Evolutionary conservation across 495 filamentous ascomycete species (phyloP).

Genomic region (Tetracladium marchalianum): DNA sequence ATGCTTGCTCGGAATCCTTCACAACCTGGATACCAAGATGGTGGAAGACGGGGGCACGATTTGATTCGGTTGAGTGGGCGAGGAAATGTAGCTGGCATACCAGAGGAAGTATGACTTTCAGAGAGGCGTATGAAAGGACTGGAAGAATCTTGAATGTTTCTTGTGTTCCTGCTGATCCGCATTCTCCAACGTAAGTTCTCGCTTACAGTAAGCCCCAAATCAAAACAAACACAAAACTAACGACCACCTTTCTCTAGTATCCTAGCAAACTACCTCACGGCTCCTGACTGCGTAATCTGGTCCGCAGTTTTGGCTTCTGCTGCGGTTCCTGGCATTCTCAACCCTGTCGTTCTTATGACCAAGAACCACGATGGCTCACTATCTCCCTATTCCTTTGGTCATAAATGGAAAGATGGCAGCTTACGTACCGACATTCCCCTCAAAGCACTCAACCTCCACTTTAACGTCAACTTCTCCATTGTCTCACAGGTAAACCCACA

Average conservation of each 20-base stretch:
- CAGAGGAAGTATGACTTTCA: slow-evolving; percentile 82
- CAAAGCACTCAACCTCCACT: slow-evolving; percentile 85
- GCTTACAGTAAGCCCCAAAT: not conserved
- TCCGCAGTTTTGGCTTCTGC: slow-evolving; percentile 91
- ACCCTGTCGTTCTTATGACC: slow-evolving; percentile 95
- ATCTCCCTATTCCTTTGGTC: slow-evolving; percentile 80
- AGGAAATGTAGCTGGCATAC: slow-evolving; percentile 78
- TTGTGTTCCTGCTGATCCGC: slow-evolving; percentile 94
- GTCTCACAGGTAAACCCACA: slow-evolving; percentile 97
- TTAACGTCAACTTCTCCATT: slow-evolving; percentile 96
- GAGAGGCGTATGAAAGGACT: slow-evolving; percentile 89
- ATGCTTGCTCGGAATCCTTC: slow-evolving; percentile 71
- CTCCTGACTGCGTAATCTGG: slow-evolving; percentile 96
- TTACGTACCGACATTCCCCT: slow-evolving; percentile 92
- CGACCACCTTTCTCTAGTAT: slow-evolving; percentile 31
- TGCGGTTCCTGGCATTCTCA: slow-evolving; percentile 90
- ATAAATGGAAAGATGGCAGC: slow-evolving; percentile 97
- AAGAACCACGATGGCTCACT: slow-evolving; percentile 70
- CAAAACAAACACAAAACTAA: not conserved
- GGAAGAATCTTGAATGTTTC: slow-evolving; percentile 91
- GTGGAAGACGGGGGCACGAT: slow-evolving; percentile 88
- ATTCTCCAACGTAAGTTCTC: slow-evolving; percentile 55
- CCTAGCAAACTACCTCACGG: slow-evolving; percentile 86
- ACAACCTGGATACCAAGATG: slow-evolving; percentile 69
- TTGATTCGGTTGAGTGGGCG: slow-evolving; percentile 91